Conservation (phyloP, 176 grass and related monocot genomes). For the Cenchrus fungigraminus region DNA sequence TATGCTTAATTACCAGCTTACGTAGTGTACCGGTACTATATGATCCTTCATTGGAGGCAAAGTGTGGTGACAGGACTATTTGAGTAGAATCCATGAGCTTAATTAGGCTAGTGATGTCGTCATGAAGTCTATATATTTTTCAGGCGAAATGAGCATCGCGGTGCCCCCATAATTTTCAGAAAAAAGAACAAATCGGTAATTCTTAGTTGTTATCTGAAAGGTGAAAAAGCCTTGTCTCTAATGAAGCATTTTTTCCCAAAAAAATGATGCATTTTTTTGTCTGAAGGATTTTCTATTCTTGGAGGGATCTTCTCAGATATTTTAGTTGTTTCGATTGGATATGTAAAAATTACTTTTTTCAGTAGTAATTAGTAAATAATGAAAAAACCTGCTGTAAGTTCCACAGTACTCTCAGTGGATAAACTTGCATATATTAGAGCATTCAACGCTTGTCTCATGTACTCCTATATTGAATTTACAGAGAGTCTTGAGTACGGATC, state of each 20-base stretch:
- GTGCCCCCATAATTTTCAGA: neutral
- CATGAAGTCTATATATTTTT: no score
- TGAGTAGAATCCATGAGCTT: neutral
- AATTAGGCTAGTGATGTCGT: neutral
- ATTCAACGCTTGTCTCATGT: neutral
- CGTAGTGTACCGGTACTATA: neutral
- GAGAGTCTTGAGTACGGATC: neutral
- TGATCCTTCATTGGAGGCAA: neutral
- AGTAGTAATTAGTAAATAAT: neutral
- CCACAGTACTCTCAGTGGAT: no score
- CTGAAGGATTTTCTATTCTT: neutral
- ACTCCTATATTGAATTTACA: constrained; percentile 3
- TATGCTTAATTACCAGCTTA: neutral
- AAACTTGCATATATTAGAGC: neutral
- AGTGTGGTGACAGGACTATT: neutral
- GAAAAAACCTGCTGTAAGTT: neutral
- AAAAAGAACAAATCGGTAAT: neutral
- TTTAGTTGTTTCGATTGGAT: neutral
- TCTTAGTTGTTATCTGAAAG: neutral
- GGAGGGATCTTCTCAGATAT: neutral
- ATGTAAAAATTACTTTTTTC: no score
- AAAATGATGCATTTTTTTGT: neutral
- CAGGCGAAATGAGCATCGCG: neutral
- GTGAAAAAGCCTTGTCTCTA: neutral
- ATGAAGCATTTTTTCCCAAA: neutral